Percentiles rank a stretch among this genome's conserved stretches.
Conservation (phyloP, 1,139 yeast genomes). For the Suhomyces kunorum region DNA sequence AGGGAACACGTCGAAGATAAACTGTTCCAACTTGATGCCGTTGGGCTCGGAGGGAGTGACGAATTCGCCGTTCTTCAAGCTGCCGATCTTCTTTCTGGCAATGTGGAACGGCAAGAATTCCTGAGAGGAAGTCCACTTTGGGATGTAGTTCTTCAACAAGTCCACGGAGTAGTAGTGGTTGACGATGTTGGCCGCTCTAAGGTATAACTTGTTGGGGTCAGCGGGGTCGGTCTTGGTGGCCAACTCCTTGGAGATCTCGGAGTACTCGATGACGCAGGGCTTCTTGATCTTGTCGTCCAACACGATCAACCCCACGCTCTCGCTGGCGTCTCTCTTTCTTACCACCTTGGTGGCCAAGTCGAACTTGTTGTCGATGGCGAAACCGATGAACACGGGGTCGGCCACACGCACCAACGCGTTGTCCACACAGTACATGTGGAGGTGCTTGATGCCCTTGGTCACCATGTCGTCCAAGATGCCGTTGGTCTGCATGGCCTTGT, state of each 20-base stretch:
- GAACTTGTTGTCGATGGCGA: slow-evolving; percentile 64
- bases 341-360: slow-evolving; percentile 93
- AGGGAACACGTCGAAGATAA: slow-evolving; percentile 94
- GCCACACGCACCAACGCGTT: slow-evolving; percentile 91
- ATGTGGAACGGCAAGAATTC: slow-evolving; percentile 84
- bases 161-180: slow-evolving; percentile 91
- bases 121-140: slow-evolving; percentile 69
- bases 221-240: slow-evolving; percentile 58
- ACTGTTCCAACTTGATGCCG: slow-evolving; percentile 94
- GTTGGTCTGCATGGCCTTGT: slow-evolving; percentile 73
- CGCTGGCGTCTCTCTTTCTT: slow-evolving; percentile 83
- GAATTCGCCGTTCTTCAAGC: slow-evolving; percentile 48
- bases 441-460: slow-evolving; percentile 74
- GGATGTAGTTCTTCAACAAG: slow-evolving; percentile 59
- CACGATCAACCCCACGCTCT: slow-evolving; percentile 91
- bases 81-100: slow-evolving; percentile 86
- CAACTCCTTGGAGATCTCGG: slow-evolving; percentile 78
- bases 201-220: slow-evolving; percentile 56
- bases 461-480: slow-evolving; percentile 69
- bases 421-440: slow-evolving; percentile 97
- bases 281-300: slow-evolving; percentile 55
- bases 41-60: slow-evolving; percentile 72
- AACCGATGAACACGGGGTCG: slow-evolving; percentile 91
- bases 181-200: slow-evolving; percentile 96
- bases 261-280: slow-evolving; percentile 94